These are phyloP conservation scores for Ophiocordyceps robertsii DNA, from an alignment of 2,329 filamentous ascomycete species.

Conservation along the genomic window DNA sequence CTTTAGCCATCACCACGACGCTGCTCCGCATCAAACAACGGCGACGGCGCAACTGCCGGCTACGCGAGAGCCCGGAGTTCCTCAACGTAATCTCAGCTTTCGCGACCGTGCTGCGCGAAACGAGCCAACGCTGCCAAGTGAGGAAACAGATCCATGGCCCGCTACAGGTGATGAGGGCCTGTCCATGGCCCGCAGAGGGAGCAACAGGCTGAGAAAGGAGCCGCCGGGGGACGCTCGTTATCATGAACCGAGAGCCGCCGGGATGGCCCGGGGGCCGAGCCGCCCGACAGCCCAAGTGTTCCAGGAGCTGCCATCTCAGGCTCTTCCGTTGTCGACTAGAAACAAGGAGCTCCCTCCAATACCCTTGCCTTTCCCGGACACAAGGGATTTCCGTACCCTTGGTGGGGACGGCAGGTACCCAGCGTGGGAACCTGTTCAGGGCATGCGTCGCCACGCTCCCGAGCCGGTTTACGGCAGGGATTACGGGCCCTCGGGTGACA, in stretches of 20 bases:
- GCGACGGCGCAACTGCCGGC: slow-evolving; percentile 5
- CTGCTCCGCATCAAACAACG: slow-evolving; percentile 9
- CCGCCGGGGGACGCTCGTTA: slow-evolving; percentile 39
- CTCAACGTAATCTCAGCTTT: slow-evolving; percentile 45
- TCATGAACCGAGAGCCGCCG: slow-evolving; percentile 5
- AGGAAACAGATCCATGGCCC: slow-evolving; percentile 9
- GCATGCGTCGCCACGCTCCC: slow-evolving; percentile 15
- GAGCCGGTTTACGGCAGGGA: slow-evolving; percentile 15
- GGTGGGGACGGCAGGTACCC: neutral
- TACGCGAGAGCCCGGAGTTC: slow-evolving; percentile 19
- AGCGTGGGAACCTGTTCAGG: slow-evolving; percentile 1
- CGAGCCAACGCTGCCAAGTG: slow-evolving; percentile 22
- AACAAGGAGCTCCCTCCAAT: slow-evolving; percentile 20
- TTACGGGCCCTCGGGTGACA: slow-evolving; percentile 13
- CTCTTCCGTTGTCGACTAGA: slow-evolving; percentile 8
- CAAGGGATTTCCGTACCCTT: neutral
- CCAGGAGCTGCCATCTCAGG: slow-evolving; percentile 2
- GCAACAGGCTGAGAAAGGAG: slow-evolving; percentile 45
- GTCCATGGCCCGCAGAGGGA: slow-evolving; percentile 32
- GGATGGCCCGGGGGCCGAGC: neutral
- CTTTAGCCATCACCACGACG: slow-evolving; percentile 6
- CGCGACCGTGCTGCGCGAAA: slow-evolving; percentile 41
- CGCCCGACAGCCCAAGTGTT: slow-evolving; percentile 1
- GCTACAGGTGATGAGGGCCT: slow-evolving; percentile 18
- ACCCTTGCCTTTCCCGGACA: slow-evolving; percentile 5